Conservation (phyloP, 1,284 basidiomycete species). For the Ganoderma resinaceum region DNA sequence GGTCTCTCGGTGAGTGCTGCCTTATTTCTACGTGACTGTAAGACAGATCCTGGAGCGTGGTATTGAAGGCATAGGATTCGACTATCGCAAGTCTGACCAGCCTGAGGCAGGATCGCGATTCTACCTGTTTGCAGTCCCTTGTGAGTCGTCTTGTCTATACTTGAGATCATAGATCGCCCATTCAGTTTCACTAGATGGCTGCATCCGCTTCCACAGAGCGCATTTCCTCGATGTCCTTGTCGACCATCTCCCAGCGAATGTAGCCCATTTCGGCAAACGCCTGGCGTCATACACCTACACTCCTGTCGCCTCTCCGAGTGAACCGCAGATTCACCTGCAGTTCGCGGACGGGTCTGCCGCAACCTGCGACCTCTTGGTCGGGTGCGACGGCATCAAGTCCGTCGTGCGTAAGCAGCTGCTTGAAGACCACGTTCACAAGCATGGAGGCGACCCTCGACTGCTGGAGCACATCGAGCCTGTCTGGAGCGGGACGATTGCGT, state of each 20-base stretch:
- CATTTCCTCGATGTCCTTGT: conserved; percentile 54
- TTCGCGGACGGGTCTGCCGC: conserved; percentile 50
- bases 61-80: conserved; percentile 48
- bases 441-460: conserved; percentile 17
- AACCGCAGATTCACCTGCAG: conserved; percentile 21
- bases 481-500: conserved; percentile 36
- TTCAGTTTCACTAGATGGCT: conserved; percentile 38
- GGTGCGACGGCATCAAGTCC: conserved; percentile 60
- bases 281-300: conserved; percentile 41
- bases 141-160: conserved; percentile 36
- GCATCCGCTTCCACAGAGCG: conserved; percentile 55
- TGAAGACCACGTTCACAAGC: conserved; percentile 26
- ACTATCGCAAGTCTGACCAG: conserved; percentile 51
- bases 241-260: conserved; percentile 44
- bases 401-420: conserved; percentile 50
- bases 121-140: conserved; percentile 46
- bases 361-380: conserved; percentile 54
- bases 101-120: conserved; percentile 47
- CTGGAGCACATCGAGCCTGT: conserved; percentile 30
- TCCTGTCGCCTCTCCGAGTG: neutral
- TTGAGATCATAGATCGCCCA: neutral
- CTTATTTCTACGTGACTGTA: neutral
- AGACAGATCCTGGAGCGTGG: neutral
- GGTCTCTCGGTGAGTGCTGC: conserved; percentile 41
- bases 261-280: conserved; percentile 53